Conservation (phyloP, 1,284 basidiomycete species). For the Puccinia polysora region DNA sequence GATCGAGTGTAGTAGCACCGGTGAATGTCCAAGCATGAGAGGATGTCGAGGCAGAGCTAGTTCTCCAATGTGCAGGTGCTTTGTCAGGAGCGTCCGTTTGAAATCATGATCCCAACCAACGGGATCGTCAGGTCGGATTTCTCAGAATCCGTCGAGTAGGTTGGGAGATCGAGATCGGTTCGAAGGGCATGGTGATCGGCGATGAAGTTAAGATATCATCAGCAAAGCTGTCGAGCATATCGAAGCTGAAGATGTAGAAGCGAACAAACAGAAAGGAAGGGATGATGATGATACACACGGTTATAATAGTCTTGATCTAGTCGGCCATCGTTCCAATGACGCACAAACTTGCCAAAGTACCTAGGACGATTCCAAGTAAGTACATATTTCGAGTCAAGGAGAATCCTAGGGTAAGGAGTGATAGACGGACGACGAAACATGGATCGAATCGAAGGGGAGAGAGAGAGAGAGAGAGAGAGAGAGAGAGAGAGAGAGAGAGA, state of each 20-base stretch:
- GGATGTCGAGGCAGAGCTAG: slow-evolving; percentile 7
- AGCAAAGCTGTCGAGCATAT: background rate
- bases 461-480: background rate
- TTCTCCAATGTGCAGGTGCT: slow-evolving; percentile 21
- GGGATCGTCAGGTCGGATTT: background rate
- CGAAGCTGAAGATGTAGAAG: background rate
- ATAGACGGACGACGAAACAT: too few relatives aligned
- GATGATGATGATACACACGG: background rate
- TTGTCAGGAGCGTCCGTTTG: background rate
- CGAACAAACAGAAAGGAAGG: background rate
- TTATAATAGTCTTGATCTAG: slow-evolving; percentile 20
- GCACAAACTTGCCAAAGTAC: slow-evolving; percentile 31
- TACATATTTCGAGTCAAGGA: too few relatives aligned
- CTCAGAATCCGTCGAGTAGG: too few relatives aligned
- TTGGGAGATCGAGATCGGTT: background rate
- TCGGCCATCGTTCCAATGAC: slow-evolving; percentile 19
- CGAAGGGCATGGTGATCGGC: background rate
- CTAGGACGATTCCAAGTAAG: background rate
- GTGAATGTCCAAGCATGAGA: slow-evolving; percentile 29
- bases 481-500: background rate
- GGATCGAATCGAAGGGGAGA: background rate
- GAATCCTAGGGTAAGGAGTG: too few relatives aligned
- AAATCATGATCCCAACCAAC: background rate
- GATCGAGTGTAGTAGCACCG: slow-evolving; percentile 19
- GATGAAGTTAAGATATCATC: background rate